Conservation (phyloP, 768 basidiomycete genomes). For the Multifurca ochricompacta region DNA sequence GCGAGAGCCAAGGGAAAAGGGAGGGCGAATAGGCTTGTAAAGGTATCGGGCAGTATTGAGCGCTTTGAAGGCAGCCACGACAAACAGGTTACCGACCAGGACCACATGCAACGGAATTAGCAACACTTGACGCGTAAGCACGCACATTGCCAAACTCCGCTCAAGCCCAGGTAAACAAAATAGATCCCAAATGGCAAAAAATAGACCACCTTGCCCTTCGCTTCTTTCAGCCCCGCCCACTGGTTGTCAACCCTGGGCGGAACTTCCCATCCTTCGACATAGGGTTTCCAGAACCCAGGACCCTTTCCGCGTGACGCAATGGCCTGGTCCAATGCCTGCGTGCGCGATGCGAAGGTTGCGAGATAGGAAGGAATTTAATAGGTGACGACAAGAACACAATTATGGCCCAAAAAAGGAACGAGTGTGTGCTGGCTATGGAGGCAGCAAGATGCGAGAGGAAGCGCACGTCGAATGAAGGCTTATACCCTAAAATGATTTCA, state of each 20-base stretch:
- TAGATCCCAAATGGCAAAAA: slow-evolving; percentile 31
- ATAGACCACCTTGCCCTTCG: slow-evolving; percentile 34
- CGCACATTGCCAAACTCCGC: slow-evolving; percentile 16
- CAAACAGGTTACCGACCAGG: slow-evolving; percentile 56
- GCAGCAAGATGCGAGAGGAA: slow-evolving; percentile 8
- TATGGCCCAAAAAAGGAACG: slow-evolving; percentile 40
- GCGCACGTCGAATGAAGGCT: slow-evolving; percentile 53
- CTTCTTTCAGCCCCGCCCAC: slow-evolving; percentile 28
- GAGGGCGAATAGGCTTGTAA: slow-evolving; percentile 53
- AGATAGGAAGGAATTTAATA: slow-evolving; percentile 77
- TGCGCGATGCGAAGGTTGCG: slow-evolving; percentile 77
- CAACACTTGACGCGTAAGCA: slow-evolving; percentile 39
- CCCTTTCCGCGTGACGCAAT: slow-evolving; percentile 78
- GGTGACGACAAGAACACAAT: slow-evolving; percentile 65
- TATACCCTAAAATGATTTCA: slow-evolving; percentile 58
- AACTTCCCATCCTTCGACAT: slow-evolving; percentile 72
- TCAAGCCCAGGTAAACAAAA: background rate
- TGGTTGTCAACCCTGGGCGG: slow-evolving; percentile 39
- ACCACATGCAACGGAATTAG: slow-evolving; percentile 54
- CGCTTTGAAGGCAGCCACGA: slow-evolving; percentile 58
- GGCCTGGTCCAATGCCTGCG: slow-evolving; percentile 74
- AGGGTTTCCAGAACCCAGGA: slow-evolving; percentile 74
- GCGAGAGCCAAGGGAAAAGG: too few relatives aligned
- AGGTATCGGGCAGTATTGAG: slow-evolving; percentile 59
- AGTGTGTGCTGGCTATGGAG: background rate